Percentiles rank a stretch among this genome's conserved stretches.
These are phyloP conservation scores for Aotearoamyces nothofagi DNA, from an alignment of 2,329 filamentous ascomycete genomes.

Conservation along the genomic window DNA sequence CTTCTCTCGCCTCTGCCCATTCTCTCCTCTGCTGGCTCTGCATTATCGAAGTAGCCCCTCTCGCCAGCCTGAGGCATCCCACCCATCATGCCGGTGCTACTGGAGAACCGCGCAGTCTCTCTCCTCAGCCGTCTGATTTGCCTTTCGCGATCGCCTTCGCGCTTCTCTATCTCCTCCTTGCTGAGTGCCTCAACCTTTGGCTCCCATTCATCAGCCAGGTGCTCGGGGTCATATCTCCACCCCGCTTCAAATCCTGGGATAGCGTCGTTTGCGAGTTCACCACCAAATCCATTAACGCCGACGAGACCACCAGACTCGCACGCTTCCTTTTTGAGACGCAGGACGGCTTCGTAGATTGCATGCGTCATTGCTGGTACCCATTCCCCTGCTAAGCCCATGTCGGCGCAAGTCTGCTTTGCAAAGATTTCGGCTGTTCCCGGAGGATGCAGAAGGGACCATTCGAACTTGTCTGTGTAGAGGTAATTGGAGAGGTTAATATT, in stretches of 20 bases:
- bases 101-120: slow-evolving; percentile 86
- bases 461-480: slow-evolving; percentile 92
- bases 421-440: slow-evolving; percentile 86
- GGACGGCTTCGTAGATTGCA: slow-evolving; percentile 88
- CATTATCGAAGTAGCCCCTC: slow-evolving; percentile 34
- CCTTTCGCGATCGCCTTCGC: slow-evolving; percentile 84
- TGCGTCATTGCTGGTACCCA: slow-evolving; percentile 92
- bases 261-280: slow-evolving; percentile 78
- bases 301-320: slow-evolving; percentile 84
- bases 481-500: slow-evolving; percentile 86
- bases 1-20: slow-evolving; percentile 86
- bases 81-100: slow-evolving; percentile 65
- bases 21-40: slow-evolving; percentile 49
- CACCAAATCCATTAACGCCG: slow-evolving; percentile 40
- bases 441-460: slow-evolving; percentile 89
- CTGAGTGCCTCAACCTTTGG: slow-evolving; percentile 68
- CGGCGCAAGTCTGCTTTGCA: slow-evolving; percentile 81
- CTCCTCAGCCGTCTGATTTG: slow-evolving; percentile 75
- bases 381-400: slow-evolving; percentile 77
- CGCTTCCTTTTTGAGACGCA: slow-evolving; percentile 89
- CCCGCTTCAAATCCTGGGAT: slow-evolving; percentile 71
- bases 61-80: slow-evolving; percentile 46
- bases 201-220: slow-evolving; percentile 72
- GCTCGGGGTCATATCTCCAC: slow-evolving; percentile 91
- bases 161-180: slow-evolving; percentile 95